Evolutionary conservation across 495 filamentous ascomycete genomes (phyloP), one percentile per base, ranked within the genome.

Genomic region (Penicillium atrosanguineum): DNA sequence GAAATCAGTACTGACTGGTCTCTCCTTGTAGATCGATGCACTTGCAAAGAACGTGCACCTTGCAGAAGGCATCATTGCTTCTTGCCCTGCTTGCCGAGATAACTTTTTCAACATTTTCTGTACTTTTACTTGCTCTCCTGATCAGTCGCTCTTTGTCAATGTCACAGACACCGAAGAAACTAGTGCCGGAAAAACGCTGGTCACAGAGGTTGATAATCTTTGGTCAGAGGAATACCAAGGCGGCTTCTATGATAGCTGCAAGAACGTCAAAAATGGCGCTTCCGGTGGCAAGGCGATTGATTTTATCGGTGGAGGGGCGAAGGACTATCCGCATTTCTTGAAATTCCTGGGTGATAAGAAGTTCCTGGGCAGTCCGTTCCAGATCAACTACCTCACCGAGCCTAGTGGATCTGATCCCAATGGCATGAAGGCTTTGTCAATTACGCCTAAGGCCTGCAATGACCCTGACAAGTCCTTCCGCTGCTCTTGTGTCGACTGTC

Each of bases 71-170:
- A 86, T 98, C 56, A 96, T 97, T 64, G 80, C 88, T 26, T 86
- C 90, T 20, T 98, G 94, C 72, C 94, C 94, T 12, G 94, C 94
- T 23, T 98, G 94, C 78, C 91, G 90, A 72, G 86, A 87, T 48
- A 98, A 98, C 74, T 98, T 98, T 72, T 96, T 88, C 79, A 91
- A 97, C 75, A 82, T 95, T 41, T 98, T 98, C 64, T 98, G 94
- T 74, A 91, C 90, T 5, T 96, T 98, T 58, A 97, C 91, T 18
- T 98, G 94, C 75, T 97, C 95, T 9, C 92, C 95, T 8, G 87
- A 97, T 64, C 94, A 98, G 69, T 95, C 90, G 5, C 78, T 96
- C 1, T 98, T 98, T 62, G 75, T 97, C 64, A 98, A 98, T 64
- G 87, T 98, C 39, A 97, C 94, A 7, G 72, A 86, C 46, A 88